A percentile compares a stretch with the other conserved stretches of the same genome.
Evolutionary conservation across 768 basidiomycete species (phyloP).

Genomic region (Tulasnella calospora): DNA sequence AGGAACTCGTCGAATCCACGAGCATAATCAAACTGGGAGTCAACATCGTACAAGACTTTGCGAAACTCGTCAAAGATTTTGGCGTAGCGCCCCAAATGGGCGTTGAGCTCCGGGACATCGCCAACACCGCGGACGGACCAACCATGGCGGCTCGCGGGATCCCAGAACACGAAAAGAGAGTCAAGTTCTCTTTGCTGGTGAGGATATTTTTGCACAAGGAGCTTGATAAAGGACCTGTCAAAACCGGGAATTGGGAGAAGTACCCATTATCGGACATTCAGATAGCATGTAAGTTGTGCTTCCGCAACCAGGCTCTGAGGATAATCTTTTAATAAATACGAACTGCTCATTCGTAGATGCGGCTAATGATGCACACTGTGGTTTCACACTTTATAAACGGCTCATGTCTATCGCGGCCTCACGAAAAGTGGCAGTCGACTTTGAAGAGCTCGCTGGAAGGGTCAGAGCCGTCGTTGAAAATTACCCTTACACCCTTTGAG

Average conservation of each 20-base stretch:
- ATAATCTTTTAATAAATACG: not conserved
- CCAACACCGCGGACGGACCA: constrained; percentile 38
- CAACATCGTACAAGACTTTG: constrained; percentile 48
- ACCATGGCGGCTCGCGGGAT: not conserved
- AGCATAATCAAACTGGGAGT: constrained; percentile 45
- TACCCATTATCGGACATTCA: not conserved
- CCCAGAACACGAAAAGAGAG: constrained; percentile 36
- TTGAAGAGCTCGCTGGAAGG: not conserved
- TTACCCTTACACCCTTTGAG: not conserved
- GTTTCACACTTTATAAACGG: constrained; percentile 43
- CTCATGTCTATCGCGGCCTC: constrained; percentile 37
- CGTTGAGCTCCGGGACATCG: constrained; percentile 47
- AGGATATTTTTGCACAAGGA: constrained; percentile 41
- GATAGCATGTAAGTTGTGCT: not conserved
- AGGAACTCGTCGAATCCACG: constrained; percentile 46
- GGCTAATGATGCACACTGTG: constrained; percentile 50
- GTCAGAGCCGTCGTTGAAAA: not conserved
- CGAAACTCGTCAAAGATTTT: constrained; percentile 48
- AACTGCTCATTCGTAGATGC: constrained; percentile 40
- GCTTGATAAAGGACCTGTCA: constrained; percentile 44
- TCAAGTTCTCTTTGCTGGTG: constrained; percentile 45
- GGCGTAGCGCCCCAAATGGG: constrained; percentile 42
- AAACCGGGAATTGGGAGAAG: constrained; percentile 45
- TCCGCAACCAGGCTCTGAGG: not conserved
- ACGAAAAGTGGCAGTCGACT: constrained; percentile 10